These are phyloP conservation scores for Phytophthora crassamura DNA, from an alignment of 352 stramenopile species.

Conservation along the genomic window DNA sequence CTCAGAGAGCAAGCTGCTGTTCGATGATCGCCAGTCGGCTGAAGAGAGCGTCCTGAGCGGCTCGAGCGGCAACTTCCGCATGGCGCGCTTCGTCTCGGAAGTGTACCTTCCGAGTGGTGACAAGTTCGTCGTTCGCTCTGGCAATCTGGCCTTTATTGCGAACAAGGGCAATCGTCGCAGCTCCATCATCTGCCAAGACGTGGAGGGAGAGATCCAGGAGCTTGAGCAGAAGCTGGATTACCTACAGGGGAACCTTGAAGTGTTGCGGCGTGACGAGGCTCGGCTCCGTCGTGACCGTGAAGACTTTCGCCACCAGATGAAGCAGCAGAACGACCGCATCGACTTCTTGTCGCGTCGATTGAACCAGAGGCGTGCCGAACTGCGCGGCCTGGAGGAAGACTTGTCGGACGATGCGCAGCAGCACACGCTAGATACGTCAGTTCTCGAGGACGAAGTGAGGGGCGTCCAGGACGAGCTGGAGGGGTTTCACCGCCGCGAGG, in stretches of 20 bases:
- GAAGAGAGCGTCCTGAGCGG: constrained; percentile 65
- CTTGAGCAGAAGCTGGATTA: constrained; percentile 59
- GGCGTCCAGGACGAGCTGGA: constrained; percentile 58
- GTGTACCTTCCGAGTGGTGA: constrained; percentile 76
- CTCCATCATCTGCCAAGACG: constrained; percentile 78
- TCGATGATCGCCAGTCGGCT: constrained; percentile 61
- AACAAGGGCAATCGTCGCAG: constrained; percentile 71
- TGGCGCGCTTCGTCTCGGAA: constrained; percentile 72
- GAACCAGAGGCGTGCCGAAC: constrained; percentile 62
- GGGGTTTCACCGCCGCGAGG: constrained; percentile 45
- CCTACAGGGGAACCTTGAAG: constrained; percentile 52
- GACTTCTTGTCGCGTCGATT: constrained; percentile 62
- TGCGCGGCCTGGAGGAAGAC: constrained; percentile 76
- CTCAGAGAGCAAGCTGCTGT: constrained; percentile 80
- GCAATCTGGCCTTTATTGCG: constrained; percentile 84
- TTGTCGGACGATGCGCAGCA: constrained; percentile 68
- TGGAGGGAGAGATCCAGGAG: constrained; percentile 69
- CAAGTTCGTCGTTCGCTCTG: constrained; percentile 79
- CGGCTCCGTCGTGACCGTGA: constrained; percentile 55
- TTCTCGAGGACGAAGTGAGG: constrained; percentile 76
- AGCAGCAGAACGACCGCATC: constrained; percentile 58
- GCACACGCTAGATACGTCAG: constrained; percentile 70
- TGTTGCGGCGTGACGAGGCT: constrained; percentile 61
- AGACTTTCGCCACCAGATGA: constrained; percentile 45
- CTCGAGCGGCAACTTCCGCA: constrained; percentile 63